Evolutionary conservation across 108 stramenopile species (phyloP), one percentile per base, ranked within the genome.

Genomic region (Nitzschia sp.): DNA sequence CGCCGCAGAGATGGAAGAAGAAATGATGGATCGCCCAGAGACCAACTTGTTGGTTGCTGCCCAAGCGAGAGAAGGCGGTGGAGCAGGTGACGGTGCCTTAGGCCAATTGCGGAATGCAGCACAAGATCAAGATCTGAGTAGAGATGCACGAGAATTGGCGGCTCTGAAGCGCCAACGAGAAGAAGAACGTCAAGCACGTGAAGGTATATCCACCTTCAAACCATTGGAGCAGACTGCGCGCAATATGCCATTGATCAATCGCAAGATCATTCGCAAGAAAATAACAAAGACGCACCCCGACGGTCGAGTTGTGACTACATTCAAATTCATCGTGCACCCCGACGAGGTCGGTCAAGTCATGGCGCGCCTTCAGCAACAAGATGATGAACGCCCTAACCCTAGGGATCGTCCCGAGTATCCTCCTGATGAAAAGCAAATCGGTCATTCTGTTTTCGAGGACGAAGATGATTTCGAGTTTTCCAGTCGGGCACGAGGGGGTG

Each of bases 381-480:
- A 82, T 8, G 67, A 74, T n/a, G 68, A 72, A 19, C 48, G 70
- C 66, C 33, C 35, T 21, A 60, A 42, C 17, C 15, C 9, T 23
- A 32, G 29, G 48, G 60, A 66, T 13, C 33, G 76, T 29, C 62
- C 64, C 27, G 65, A 79, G 35, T 76, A 74, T 34, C 59, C 74
- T 49, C 63, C 72, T 58, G 78, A 80, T 51, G 71, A 81, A 9
- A 84, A 78, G 57, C 80, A 83, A 53, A 66, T 88, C 9, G 95
- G 95, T 2, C 92, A 95, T 72, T 83, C 95, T 27, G 77, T 89
- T 65, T 95, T 92, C 68, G 88, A 89, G 78, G 94, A 95, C 31
- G 91, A 91, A 55, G 90, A 90, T 49, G 85, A 88, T 56, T 83
- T 79, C 66, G 78, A 83, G 32, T 79, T 75, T 34, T 68, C 78